These are phyloP conservation scores for Cordyceps tenuipes DNA, from an alignment of 2,329 filamentous ascomycete genomes.

Conservation along the genomic window DNA sequence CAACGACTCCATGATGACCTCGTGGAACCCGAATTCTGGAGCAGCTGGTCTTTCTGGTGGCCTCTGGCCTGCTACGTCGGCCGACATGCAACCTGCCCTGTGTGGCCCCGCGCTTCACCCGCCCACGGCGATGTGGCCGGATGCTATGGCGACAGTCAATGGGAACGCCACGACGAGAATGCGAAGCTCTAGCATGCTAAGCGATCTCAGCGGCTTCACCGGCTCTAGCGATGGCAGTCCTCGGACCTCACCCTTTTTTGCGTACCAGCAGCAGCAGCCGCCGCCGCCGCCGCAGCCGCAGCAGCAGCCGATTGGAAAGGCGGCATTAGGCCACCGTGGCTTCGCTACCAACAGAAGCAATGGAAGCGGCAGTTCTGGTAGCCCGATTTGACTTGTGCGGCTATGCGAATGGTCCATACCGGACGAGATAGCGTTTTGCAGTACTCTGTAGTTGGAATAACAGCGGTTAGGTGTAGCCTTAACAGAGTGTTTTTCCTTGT, in stretches of 20 bases:
- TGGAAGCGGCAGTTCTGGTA: slow-evolving; percentile 43
- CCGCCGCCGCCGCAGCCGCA: neutral
- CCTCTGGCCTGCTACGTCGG: slow-evolving; percentile 29
- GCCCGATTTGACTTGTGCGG: slow-evolving; percentile 30
- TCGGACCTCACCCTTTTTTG: slow-evolving; percentile 26
- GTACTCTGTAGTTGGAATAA: slow-evolving; percentile 9
- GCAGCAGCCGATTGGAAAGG: neutral
- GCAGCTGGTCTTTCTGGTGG: slow-evolving; percentile 23
- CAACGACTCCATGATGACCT: neutral
- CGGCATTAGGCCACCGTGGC: neutral
- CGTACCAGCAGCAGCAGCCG: neutral
- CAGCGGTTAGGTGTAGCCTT: slow-evolving; percentile 1
- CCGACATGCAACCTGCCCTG: slow-evolving; percentile 25
- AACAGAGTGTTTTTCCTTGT: neutral
- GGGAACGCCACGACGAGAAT: slow-evolving; percentile 34
- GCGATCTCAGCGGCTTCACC: slow-evolving; percentile 58
- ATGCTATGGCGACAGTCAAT: neutral
- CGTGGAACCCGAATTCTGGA: slow-evolving; percentile 24
- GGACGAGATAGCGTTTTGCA: neutral
- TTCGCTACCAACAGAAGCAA: slow-evolving; percentile 18
- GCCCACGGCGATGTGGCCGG: neutral
- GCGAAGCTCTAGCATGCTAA: slow-evolving; percentile 59
- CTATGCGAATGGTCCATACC: slow-evolving; percentile 10
- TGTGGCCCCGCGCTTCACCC: slow-evolving; percentile 17
- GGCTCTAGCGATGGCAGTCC: slow-evolving; percentile 42